Conservation (phyloP, 306 rosid genomes). For the Medicago ruthenica region DNA sequence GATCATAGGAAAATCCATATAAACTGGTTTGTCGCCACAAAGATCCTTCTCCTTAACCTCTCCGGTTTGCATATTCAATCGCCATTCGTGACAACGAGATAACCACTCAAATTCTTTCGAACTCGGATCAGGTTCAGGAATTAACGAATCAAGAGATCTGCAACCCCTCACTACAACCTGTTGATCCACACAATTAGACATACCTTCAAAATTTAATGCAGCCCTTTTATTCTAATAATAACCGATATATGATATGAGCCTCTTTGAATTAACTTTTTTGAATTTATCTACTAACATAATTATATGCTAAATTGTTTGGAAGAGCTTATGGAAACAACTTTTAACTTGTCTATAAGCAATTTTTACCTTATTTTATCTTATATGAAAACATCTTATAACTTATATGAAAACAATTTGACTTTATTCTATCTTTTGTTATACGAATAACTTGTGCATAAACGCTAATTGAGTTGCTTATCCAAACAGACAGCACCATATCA, state of each 20-base stretch:
- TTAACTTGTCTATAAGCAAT: too few relatives aligned
- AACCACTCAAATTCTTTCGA: conserved; percentile 43
- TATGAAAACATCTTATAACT: too few relatives aligned
- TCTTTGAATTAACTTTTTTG: neutral
- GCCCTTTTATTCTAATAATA: conserved; percentile 11
- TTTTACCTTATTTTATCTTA: neutral
- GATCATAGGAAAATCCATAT: conserved; percentile 76
- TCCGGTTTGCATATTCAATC: conserved; percentile 65
- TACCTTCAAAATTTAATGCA: neutral
- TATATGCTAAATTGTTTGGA: neutral
- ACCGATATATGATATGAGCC: neutral
- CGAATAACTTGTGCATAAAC: too few relatives aligned
- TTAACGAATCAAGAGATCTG: conserved; percentile 66
- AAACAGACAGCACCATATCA: neutral
- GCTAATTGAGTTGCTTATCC: neutral
- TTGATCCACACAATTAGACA: conserved; percentile 1
- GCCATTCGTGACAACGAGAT: conserved; percentile 64
- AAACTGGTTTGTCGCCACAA: conserved; percentile 26
- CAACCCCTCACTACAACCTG: conserved; percentile 84
- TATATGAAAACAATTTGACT: neutral
- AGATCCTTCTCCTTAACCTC: conserved; percentile 60
- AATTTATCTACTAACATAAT: neutral
- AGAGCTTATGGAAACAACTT: neutral
- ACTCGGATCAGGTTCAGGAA: conserved; percentile 60
- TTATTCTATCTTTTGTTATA: neutral